Conservation (phyloP, 192 early-diverging fungal genomes). For the Diversispora eburnea region DNA sequence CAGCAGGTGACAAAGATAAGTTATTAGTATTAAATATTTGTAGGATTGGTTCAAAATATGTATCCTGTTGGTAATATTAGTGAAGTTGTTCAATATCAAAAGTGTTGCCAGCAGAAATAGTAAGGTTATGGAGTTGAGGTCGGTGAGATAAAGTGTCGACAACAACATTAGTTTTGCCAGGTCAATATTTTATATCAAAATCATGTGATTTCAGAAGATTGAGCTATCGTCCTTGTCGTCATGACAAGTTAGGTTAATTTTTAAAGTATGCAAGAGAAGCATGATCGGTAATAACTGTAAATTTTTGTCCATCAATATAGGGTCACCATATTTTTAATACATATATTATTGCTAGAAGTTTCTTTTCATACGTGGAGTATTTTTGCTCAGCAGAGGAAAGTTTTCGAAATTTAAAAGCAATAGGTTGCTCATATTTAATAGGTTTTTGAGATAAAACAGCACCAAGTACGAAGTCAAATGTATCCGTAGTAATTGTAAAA, state of each 20-base stretch:
- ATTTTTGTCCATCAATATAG: constrained; percentile 28
- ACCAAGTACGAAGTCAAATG: constrained; percentile 38
- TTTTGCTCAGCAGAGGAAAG: constrained; percentile 29
- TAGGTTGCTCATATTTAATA: constrained; percentile 26
- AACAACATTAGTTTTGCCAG: constrained; percentile 20
- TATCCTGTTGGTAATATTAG: too few species aligned
- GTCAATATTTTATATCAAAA: constrained; percentile 18
- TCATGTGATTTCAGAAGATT: constrained; percentile 6
- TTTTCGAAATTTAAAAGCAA: constrained; percentile 36
- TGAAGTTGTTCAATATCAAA: too few species aligned
- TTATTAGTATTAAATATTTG: too few species aligned
- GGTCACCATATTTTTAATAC: constrained; percentile 36
- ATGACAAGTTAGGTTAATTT: constrained; percentile 32
- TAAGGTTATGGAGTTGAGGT: background rate
- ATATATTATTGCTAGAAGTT: constrained; percentile 42
- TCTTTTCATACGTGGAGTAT: constrained; percentile 34
- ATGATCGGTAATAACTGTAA: constrained; percentile 42
- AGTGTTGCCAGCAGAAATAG: too few species aligned
- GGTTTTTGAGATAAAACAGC: constrained; percentile 37
- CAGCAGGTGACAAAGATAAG: too few species aligned
- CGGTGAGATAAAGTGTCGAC: constrained; percentile 30
- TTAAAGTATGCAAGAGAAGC: constrained; percentile 40
- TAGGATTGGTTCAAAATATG: too few species aligned
- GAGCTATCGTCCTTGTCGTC: constrained; percentile 23
- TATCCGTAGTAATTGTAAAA: constrained; percentile 36